These are phyloP conservation scores for Paecilomyces dactylethromorphus DNA, from an alignment of 2,329 filamentous ascomycete species.

Conservation along the genomic window DNA sequence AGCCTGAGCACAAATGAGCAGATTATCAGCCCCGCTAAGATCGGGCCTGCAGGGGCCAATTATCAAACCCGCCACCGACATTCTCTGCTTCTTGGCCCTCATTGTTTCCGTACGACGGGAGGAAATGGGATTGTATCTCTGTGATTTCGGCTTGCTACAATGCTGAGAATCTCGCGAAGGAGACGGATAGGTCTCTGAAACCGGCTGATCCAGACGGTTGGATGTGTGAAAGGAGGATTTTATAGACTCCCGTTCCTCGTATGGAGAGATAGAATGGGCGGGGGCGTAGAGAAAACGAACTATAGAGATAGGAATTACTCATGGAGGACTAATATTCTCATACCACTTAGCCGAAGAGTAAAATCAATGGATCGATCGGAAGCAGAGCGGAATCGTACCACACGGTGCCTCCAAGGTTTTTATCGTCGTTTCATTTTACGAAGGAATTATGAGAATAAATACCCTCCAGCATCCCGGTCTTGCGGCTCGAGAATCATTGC, in stretches of 20 bases:
- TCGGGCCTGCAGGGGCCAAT: neutral
- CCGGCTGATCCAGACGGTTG: too few species aligned
- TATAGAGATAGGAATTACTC: neutral
- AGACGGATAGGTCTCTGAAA: too few species aligned
- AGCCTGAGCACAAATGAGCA: conserved; percentile 24
- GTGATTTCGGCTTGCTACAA: too few species aligned
- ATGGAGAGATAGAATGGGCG: too few species aligned
- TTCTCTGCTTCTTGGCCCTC: neutral
- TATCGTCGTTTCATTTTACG: neutral
- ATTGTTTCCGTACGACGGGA: neutral
- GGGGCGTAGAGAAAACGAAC: too few species aligned
- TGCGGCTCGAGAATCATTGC: neutral
- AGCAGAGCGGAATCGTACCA: neutral
- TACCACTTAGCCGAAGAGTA: neutral
- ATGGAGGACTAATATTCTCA: neutral
- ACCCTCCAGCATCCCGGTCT: neutral
- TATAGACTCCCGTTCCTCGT: too few species aligned
- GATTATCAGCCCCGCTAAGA: conserved; percentile 11
- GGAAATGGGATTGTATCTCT: neutral
- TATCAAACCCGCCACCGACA: neutral
- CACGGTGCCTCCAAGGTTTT: neutral
- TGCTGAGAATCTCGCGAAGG: too few species aligned
- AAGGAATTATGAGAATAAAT: too few species aligned
- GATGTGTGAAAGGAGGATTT: too few species aligned
- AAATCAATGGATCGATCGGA: neutral